Conservation (phyloP, 2,329 filamentous ascomycete genomes). For the Aspergillus candidus region DNA sequence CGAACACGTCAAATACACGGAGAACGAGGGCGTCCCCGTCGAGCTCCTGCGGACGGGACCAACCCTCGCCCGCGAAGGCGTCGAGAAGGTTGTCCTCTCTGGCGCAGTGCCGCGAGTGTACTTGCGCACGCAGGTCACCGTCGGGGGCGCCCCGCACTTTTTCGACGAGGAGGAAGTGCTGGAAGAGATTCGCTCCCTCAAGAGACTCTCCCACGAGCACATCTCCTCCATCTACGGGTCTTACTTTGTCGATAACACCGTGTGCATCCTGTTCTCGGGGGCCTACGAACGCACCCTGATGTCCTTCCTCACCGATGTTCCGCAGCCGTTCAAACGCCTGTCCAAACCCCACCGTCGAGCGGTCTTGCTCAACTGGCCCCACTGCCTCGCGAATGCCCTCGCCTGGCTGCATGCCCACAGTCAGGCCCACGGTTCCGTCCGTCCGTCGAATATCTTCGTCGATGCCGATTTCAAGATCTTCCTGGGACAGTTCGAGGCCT, state of each 20-base stretch:
- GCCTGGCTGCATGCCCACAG: conserved; percentile 52
- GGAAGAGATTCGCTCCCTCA: conserved; percentile 34
- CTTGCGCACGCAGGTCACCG: conserved; percentile 34
- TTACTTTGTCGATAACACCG: conserved; percentile 39
- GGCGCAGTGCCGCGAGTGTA: conserved; percentile 30
- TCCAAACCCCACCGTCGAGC: conserved; percentile 38
- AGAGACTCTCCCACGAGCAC: conserved; percentile 39
- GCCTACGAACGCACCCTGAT: conserved; percentile 38
- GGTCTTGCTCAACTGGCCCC: conserved; percentile 41
- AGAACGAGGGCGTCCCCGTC: conserved; percentile 55
- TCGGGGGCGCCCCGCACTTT: conserved; percentile 33
- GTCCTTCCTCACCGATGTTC: conserved; percentile 39
- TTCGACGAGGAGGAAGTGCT: conserved; percentile 37
- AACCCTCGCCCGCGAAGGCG: conserved; percentile 29
- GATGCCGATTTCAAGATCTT: conserved; percentile 52
- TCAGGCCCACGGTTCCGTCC: conserved; percentile 51
- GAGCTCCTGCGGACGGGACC: conserved; percentile 45
- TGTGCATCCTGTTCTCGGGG: conserved; percentile 40
- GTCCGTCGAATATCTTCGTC: conserved; percentile 56
- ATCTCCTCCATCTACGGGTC: conserved; percentile 40
- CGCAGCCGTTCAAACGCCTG: conserved; percentile 37
- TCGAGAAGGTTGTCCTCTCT: conserved; percentile 38
- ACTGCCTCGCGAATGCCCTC: conserved; percentile 50
- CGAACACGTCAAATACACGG: conserved; percentile 52
- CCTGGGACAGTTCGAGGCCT: conserved; percentile 52